Percentiles rank a stretch among this genome's conserved stretches.
phyloP scores from a whole-genome alignment of 306 rosid species.

The Prunus armeniaca region DNA sequence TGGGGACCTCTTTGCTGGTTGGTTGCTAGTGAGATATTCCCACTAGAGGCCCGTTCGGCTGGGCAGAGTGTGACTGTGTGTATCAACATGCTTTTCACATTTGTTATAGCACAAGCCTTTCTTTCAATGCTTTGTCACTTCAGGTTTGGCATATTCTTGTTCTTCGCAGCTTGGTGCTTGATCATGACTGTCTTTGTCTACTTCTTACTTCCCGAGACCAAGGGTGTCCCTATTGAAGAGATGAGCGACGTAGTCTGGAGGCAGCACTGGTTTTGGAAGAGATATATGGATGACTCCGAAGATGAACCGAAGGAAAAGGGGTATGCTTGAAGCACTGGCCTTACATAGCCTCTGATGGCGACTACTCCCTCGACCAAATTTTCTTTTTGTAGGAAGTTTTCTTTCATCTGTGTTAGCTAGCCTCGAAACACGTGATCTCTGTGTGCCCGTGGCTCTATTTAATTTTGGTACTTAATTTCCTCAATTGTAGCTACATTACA shows the following conservation, averaged over 20 bases:
- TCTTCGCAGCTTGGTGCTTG: constrained; percentile 52
- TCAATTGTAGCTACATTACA: no score
- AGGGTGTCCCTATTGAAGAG: constrained; percentile 58
- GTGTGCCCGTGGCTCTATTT: no score
- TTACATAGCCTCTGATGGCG: neutral
- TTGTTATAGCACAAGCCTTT: constrained; percentile 56
- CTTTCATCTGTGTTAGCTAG: neutral
- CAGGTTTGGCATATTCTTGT: constrained; percentile 55
- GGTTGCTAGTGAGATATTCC: constrained; percentile 65
- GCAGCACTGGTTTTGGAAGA: constrained; percentile 68
- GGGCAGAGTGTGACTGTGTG: constrained; percentile 60
- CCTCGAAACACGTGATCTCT: no score
- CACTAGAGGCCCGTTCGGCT: constrained; percentile 56
- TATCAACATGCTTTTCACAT: constrained; percentile 62
- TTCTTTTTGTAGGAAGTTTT: neutral
- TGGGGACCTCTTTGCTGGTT: constrained; percentile 80
- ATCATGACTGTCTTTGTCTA: constrained; percentile 32
- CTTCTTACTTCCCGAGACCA: constrained; percentile 56
- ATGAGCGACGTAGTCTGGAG: constrained; percentile 52
- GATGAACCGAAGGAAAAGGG: neutral
- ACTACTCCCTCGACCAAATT: neutral
- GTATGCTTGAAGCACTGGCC: neutral
- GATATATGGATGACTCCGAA: constrained; percentile 21
- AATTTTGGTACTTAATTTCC: no score
- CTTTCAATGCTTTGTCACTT: constrained; percentile 52